Conservation (phyloP, 495 filamentous ascomycete species). For the Penicillium odoratum region DNA sequence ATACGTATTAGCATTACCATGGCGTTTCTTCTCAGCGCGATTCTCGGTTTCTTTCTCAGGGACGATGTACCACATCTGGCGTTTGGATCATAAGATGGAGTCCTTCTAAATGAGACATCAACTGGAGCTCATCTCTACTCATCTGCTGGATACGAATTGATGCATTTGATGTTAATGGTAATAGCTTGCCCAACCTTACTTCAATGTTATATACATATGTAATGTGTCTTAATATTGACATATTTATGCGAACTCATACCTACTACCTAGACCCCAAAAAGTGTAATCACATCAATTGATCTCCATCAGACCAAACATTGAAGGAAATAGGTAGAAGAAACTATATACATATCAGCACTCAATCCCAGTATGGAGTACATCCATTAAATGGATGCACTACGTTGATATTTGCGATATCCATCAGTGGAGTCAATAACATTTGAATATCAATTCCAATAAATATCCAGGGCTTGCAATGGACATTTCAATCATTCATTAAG, state of each 20-base stretch:
- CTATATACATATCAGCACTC: too few relatives aligned
- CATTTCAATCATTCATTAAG: too few relatives aligned
- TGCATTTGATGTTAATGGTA: neutral
- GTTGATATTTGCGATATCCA: too few relatives aligned
- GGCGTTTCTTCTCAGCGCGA: conserved; percentile 22
- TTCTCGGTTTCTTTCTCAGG: conserved; percentile 1
- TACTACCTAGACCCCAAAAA: too few relatives aligned
- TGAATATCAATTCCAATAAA: too few relatives aligned
- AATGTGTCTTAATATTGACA: neutral
- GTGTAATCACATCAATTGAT: too few relatives aligned
- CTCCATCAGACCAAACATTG: too few relatives aligned
- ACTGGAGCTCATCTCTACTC: neutral
- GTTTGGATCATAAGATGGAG: conserved; percentile 2
- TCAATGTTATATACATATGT: neutral
- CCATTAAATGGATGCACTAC: too few relatives aligned
- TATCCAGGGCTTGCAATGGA: too few relatives aligned
- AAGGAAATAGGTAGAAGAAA: too few relatives aligned
- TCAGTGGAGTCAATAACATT: too few relatives aligned
- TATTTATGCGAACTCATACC: neutral
- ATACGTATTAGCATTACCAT: conserved; percentile 21
- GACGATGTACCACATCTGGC: conserved; percentile 7
- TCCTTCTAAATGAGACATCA: neutral
- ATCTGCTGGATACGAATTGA: neutral
- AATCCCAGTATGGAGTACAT: too few relatives aligned
- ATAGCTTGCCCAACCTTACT: neutral